phyloP scores from a whole-genome alignment of 2,329 filamentous ascomycete genomes.

The Hypoxylon sp. region DNA sequence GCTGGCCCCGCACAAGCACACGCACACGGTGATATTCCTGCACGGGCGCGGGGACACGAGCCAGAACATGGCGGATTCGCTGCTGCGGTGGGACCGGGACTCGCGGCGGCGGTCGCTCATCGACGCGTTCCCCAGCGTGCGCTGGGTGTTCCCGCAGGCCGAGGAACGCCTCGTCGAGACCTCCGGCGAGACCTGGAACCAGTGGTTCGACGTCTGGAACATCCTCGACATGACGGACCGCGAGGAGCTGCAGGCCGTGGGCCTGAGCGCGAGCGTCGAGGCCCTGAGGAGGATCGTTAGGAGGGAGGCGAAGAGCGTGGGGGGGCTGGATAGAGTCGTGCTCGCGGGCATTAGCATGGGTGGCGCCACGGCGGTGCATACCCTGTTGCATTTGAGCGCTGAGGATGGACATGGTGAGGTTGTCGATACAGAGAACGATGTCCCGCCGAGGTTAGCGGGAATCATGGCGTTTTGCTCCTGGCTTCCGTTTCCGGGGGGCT shows the following conservation, averaged over 20 bases:
- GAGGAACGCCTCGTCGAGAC: conserved; percentile 52
- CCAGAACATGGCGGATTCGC: conserved; percentile 52
- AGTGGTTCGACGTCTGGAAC: conserved; percentile 69
- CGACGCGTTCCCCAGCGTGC: conserved; percentile 60
- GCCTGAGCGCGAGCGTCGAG: conserved; percentile 58
- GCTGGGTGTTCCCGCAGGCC: conserved; percentile 66
- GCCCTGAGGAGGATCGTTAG: conserved; percentile 54
- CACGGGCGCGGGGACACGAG: conserved; percentile 62
- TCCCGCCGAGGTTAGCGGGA: conserved; percentile 38
- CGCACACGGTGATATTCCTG: conserved; percentile 63
- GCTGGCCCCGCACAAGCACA: conserved; percentile 57
- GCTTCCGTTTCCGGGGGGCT: conserved; percentile 48
- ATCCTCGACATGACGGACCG: conserved; percentile 57
- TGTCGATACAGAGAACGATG: conserved; percentile 27
- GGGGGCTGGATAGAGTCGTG: conserved; percentile 58
- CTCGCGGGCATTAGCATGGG: conserved; percentile 65
- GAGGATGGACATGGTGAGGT: conserved; percentile 30
- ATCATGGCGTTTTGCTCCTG: conserved; percentile 45
- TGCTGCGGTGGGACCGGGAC: conserved; percentile 52
- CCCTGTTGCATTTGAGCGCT: conserved; percentile 43
- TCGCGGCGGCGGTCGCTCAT: conserved; percentile 55
- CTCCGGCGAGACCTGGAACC: conserved; percentile 52
- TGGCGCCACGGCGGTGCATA: conserved; percentile 56
- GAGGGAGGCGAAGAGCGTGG: conserved; percentile 56
- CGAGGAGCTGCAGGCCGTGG: conserved; percentile 61